Evolutionary conservation across 2,329 filamentous ascomycete species (phyloP).

Genomic region (Arthrobotrys musiformis): DNA sequence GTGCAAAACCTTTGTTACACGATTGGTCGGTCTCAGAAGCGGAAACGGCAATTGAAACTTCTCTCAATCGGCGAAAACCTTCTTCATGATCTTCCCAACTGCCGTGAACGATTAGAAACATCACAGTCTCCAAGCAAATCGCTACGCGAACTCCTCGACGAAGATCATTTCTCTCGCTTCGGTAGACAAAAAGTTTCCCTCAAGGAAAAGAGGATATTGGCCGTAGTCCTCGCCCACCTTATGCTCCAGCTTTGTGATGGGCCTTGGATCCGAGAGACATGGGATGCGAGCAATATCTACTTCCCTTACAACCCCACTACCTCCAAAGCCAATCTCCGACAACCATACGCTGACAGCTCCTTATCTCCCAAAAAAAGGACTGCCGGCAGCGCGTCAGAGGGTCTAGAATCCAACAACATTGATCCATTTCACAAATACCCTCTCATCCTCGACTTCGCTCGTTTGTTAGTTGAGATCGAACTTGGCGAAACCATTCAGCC

Average conservation of each 20-base stretch:
- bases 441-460: slow-evolving; percentile 32
- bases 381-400: background rate
- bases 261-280: slow-evolving; percentile 22
- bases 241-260: slow-evolving; percentile 32
- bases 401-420: background rate
- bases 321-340: background rate
- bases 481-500: slow-evolving; percentile 26
- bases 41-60: background rate
- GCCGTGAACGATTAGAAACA: background rate
- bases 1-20: background rate
- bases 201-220: slow-evolving; percentile 17
- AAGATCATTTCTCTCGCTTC: background rate
- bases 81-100: slow-evolving; percentile 6
- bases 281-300: slow-evolving; percentile 16
- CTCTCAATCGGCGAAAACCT: background rate
- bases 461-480: slow-evolving; percentile 28
- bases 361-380: background rate
- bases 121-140: background rate
- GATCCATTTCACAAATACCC: slow-evolving; percentile 28
- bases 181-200: slow-evolving; percentile 1
- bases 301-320: slow-evolving; percentile 1
- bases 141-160: slow-evolving; percentile 8
- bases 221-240: slow-evolving; percentile 19
- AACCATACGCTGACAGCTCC: background rate
- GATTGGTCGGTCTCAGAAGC: background rate